Conservation (phyloP, 2,329 filamentous ascomycete genomes). For the Venturiaceae sp. region DNA sequence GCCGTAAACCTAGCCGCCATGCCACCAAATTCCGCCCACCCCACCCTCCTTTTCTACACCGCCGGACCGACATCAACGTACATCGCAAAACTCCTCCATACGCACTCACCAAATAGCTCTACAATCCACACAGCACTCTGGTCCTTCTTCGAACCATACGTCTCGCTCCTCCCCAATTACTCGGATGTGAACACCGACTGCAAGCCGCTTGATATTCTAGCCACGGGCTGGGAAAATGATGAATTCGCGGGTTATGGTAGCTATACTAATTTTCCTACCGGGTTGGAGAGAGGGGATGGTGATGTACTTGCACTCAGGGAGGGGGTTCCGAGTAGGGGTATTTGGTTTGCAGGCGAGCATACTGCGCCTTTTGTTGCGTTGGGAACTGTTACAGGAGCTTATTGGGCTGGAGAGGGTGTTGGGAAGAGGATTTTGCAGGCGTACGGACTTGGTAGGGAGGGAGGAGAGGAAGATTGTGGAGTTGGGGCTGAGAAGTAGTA, state of each 20-base stretch:
- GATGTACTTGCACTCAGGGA: conserved; percentile 57
- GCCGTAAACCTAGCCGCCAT: conserved; percentile 67
- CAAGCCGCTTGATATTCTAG: conserved; percentile 51
- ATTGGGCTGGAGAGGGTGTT: conserved; percentile 79
- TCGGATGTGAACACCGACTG: conserved; percentile 43
- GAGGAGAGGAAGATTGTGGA: too few species aligned
- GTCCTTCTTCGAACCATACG: conserved; percentile 69
- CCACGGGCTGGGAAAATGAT: conserved; percentile 71
- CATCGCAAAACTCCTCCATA: conserved; percentile 32
- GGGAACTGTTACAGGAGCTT: conserved; percentile 83
- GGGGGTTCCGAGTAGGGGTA: conserved; percentile 49
- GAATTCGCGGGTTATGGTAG: conserved; percentile 71
- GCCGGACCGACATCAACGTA: conserved; percentile 45
- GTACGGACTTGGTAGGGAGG: conserved; percentile 29
- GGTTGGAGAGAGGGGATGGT: conserved; percentile 57
- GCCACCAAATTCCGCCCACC: conserved; percentile 49
- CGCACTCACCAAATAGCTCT: conserved; percentile 20
- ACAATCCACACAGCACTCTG: conserved; percentile 44
- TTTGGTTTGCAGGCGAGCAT: conserved; percentile 89
- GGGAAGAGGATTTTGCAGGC: conserved; percentile 52
- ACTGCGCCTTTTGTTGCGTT: conserved; percentile 82
- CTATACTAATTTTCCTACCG: conserved; percentile 79
- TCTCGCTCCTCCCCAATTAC: conserved; percentile 64
- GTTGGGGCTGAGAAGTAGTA: too few species aligned
- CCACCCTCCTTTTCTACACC: conserved; percentile 78